These are phyloP conservation scores for Lactifluus rugatus DNA, from an alignment of 768 basidiomycete genomes.

Conservation along the genomic window DNA sequence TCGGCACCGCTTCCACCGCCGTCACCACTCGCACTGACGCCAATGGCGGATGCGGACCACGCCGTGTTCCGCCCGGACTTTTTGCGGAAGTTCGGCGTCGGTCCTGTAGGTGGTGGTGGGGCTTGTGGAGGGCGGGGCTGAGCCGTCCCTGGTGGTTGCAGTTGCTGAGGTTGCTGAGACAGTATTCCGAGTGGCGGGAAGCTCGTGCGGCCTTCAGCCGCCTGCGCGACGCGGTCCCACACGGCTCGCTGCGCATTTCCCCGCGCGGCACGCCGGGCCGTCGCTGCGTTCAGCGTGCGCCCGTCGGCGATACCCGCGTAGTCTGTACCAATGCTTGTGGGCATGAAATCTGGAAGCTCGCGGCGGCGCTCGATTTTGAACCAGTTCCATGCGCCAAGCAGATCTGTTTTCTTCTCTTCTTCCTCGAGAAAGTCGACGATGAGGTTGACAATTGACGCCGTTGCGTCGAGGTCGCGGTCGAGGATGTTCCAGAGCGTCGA, in stretches of 20 bases:
- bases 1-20: constrained; percentile 10
- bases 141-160: constrained; percentile 13
- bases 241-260: constrained; percentile 55
- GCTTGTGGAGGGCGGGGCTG: too few relatives aligned
- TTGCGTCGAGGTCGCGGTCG: constrained; percentile 57
- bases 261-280: constrained; percentile 42
- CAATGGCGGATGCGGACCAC: constrained; percentile 22
- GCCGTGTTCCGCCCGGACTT: constrained; percentile 17
- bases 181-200: constrained; percentile 21
- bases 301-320: constrained; percentile 78
- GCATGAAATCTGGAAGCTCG: constrained; percentile 72
- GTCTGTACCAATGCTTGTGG: constrained; percentile 46
- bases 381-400: constrained; percentile 71
- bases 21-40: constrained; percentile 21
- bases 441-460: constrained; percentile 61
- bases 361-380: constrained; percentile 84
- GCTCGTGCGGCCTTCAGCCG: constrained; percentile 42
- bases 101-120: constrained; percentile 13
- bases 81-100: constrained; percentile 30
- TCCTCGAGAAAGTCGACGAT: constrained; percentile 75
- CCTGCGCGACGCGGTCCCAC: constrained; percentile 81
- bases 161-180: constrained; percentile 2
- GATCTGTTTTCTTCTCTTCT: constrained; percentile 69
- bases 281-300: constrained; percentile 75
- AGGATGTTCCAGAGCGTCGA: constrained; percentile 80